A percentile compares a stretch with the other conserved stretches of the same genome.
Conservation (phyloP, 805 yeast species). For the Millerozyma acaciae region DNA sequence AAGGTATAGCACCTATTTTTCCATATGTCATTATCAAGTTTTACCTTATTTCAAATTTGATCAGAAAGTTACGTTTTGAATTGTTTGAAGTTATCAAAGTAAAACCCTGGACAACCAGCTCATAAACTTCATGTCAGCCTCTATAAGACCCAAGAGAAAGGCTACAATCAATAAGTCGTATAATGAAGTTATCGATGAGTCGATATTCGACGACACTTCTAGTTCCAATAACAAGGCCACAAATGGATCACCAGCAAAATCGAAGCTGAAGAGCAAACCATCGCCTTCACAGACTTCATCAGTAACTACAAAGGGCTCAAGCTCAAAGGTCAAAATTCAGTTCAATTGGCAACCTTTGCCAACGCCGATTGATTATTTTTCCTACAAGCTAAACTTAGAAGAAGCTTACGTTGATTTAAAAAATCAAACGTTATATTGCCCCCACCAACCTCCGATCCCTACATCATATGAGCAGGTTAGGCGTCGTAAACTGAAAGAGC, state of each 20-base stretch:
- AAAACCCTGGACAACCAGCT: too few relatives aligned
- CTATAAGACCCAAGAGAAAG: slow-evolving; percentile 34
- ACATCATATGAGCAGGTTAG: slow-evolving; percentile 6
- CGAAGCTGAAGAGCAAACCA: slow-evolving; percentile 3
- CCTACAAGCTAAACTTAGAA: slow-evolving; percentile 37
- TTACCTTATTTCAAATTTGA: too few relatives aligned
- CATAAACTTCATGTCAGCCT: slow-evolving; percentile 23
- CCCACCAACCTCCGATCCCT: slow-evolving; percentile 20
- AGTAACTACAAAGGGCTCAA: slow-evolving; percentile 4
- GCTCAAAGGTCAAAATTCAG: slow-evolving; percentile 23
- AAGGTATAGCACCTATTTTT: too few relatives aligned
- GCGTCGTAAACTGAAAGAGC: slow-evolving; percentile 17
- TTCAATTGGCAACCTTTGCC: slow-evolving; percentile 51
- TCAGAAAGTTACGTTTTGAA: too few relatives aligned
- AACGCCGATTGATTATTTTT: slow-evolving; percentile 35
- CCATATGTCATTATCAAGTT: too few relatives aligned
- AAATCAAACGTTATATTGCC: slow-evolving; percentile 36
- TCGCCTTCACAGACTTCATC: slow-evolving; percentile 1
- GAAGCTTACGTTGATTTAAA: slow-evolving; percentile 40
- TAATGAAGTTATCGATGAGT: slow-evolving; percentile 28
- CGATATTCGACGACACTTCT: slow-evolving; percentile 18
- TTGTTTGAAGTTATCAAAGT: too few relatives aligned
- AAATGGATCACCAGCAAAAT: slow-evolving; percentile 3
- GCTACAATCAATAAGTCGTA: slow-evolving; percentile 36
- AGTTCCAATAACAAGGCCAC: slow-evolving; percentile 1